A percentile compares a stretch with the other conserved stretches of the same genome.
These are phyloP conservation scores for Scytalidium sp. DNA, from an alignment of 2,329 filamentous ascomycete species.

Conservation along the genomic window DNA sequence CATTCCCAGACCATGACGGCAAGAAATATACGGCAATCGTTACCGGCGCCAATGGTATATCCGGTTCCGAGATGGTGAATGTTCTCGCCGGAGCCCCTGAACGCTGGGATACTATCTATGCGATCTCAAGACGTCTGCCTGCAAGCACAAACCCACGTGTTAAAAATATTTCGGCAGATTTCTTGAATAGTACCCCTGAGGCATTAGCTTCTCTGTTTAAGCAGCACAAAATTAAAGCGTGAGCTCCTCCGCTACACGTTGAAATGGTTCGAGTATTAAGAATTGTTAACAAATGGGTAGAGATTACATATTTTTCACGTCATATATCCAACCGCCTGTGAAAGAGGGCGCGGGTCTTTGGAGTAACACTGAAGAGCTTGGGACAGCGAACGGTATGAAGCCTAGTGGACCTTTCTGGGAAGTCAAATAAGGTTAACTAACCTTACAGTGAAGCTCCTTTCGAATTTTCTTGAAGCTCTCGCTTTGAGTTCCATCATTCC, in stretches of 20 bases:
- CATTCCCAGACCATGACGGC: conserved; percentile 11
- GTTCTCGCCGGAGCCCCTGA: conserved; percentile 12
- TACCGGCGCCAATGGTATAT: conserved; percentile 18
- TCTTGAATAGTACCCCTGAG: conserved; percentile 9
- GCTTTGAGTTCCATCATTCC: conserved; percentile 11
- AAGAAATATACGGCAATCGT: conserved; percentile 15
- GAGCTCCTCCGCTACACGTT: background rate
- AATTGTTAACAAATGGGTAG: background rate
- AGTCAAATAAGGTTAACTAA: background rate
- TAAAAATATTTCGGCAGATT: conserved; percentile 10
- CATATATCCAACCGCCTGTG: conserved; percentile 12
- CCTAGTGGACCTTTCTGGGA: background rate
- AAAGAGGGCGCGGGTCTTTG: conserved; percentile 6
- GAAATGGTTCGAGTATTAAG: too few relatives aligned
- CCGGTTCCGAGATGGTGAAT: conserved; percentile 13
- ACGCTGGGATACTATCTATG: conserved; percentile 13
- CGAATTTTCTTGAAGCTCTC: conserved; percentile 13
- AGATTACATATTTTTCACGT: conserved; percentile 13
- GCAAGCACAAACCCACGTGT: conserved; percentile 3
- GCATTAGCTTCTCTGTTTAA: conserved; percentile 7
- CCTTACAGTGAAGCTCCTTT: conserved; percentile 9
- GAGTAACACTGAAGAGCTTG: conserved; percentile 10
- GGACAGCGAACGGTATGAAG: conserved; percentile 9
- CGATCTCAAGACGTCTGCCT: conserved; percentile 12
- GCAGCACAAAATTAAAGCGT: conserved; percentile 6